A percentile compares a stretch with the other conserved stretches of the same genome.
phyloP scores from a whole-genome alignment of 805 yeast genomes.

The Hanseniaspora taiwanica region DNA sequence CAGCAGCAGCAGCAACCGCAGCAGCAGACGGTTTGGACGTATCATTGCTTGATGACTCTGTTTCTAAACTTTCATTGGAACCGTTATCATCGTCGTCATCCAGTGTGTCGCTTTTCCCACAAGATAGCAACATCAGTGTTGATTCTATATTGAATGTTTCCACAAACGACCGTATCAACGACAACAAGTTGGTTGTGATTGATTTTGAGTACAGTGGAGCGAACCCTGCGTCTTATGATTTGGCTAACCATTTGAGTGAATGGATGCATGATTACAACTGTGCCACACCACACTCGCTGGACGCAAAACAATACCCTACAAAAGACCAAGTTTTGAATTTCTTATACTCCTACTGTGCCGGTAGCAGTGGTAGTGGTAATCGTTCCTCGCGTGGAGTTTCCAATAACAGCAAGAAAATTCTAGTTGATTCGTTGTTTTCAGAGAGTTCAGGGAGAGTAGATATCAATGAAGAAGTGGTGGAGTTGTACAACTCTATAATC shows the following conservation, averaged over 20 bases:
- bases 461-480: conserved; percentile 33
- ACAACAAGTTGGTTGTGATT: conserved; percentile 74
- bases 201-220: conserved; percentile 95
- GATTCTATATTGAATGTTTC: conserved; percentile 26
- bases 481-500: conserved; percentile 48
- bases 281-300: conserved; percentile 32
- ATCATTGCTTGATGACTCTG: background rate
- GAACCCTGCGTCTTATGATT: conserved; percentile 77
- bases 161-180: conserved; percentile 33
- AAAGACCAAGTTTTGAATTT: conserved; percentile 56
- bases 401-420: too few species aligned
- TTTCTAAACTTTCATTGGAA: background rate
- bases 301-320: conserved; percentile 48
- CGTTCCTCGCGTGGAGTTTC: too few species aligned
- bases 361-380: conserved; percentile 19
- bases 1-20: background rate
- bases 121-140: conserved; percentile 15
- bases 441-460: conserved; percentile 18
- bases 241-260: conserved; percentile 87
- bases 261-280: conserved; percentile 91
- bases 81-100: conserved; percentile 3
- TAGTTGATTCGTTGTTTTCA: too few species aligned
- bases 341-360: conserved; percentile 65
- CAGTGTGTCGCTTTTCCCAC: conserved; percentile 19
- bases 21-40: background rate